Base-by-base conservation (phyloP, 202 grass and related monocot species). In the Cymbopogon flexuosus region DNA sequence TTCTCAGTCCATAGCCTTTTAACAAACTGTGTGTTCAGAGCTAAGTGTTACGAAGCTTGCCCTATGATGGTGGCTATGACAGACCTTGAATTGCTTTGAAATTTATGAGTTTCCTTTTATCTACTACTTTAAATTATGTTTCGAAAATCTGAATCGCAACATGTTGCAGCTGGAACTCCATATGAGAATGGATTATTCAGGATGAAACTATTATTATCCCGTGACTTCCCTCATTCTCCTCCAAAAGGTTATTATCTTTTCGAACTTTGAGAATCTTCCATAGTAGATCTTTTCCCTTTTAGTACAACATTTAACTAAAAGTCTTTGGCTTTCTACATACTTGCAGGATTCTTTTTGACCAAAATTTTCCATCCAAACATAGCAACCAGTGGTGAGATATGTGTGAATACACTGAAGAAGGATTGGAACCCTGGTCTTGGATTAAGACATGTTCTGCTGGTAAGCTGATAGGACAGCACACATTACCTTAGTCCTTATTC, bases 291-390 rank as follows among this genome's bases (percentile, higher is more conserved):
- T 6, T 37, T 86, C n/a, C 4, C 52, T 67, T 78, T 7, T 66
- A 66, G 0, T 18, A 61, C 62, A 73, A 4, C 16, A 3, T 52
- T 36, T 40, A 5, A 11, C 3, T 84, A 15, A 16, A 82, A 75
- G 1, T 73, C 18, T 80, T 70, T 68, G 40, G 41, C 22, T 41
- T 74, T 84, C 1, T 72, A 43, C 10, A 75, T 71, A 68, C 65
- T 68, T 62, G 58, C 68, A 98, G 95, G 92, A 21, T 95, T 91
- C 73, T 98, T 98, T 58, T 57, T 91, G 77, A 98, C 92, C 10
- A 98, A 98, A 86, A 98, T 94, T 83, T 98, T 98, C 73, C 95
- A 94, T 86, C 95, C 95, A 39, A 93, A 98, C 75, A 94, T 98
- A 81, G 90, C 95, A 62, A 89, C 86, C 54, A 87, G 87, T 83